These are phyloP conservation scores for Pseudogymnoascus sp. DNA, from an alignment of 2,329 filamentous ascomycete genomes.

Conservation along the genomic window DNA sequence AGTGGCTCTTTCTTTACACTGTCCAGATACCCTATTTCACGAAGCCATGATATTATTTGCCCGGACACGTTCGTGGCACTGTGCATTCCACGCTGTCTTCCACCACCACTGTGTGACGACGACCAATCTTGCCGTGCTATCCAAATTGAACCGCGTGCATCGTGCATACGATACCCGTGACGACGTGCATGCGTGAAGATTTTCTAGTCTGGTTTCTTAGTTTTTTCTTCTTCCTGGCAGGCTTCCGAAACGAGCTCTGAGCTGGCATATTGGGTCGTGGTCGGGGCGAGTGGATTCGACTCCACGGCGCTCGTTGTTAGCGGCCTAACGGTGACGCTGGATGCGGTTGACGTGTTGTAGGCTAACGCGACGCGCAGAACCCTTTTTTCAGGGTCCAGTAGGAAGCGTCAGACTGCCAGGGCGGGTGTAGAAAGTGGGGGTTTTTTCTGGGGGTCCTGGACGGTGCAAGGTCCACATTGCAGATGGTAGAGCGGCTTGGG, in stretches of 20 bases:
- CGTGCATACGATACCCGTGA: slow-evolving; percentile 1
- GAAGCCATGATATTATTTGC: neutral
- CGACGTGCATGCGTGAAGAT: neutral
- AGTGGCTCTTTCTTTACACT: slow-evolving; percentile 3
- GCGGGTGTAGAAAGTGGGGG: neutral
- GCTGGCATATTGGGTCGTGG: neutral
- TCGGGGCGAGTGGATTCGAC: neutral
- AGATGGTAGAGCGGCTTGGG: neutral
- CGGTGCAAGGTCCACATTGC: neutral
- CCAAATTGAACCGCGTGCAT: slow-evolving; percentile 5
- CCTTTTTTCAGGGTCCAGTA: slow-evolving; percentile 6
- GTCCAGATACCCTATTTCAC: neutral
- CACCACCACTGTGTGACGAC: neutral
- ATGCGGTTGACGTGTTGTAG: neutral
- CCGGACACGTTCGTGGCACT: neutral
- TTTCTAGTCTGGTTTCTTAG: neutral
- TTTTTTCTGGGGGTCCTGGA: neutral
- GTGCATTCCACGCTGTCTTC: neutral
- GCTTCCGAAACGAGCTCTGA: slow-evolving; percentile 1
- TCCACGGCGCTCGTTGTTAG: neutral
- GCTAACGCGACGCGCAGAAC: slow-evolving; percentile 8
- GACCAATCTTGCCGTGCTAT: neutral
- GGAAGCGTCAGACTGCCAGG: neutral
- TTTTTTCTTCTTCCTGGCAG: neutral
- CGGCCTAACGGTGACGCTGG: slow-evolving; percentile 3